These are phyloP conservation scores for Lepidium sativum DNA, from an alignment of 345 rosid genomes.

Conservation along the genomic window DNA sequence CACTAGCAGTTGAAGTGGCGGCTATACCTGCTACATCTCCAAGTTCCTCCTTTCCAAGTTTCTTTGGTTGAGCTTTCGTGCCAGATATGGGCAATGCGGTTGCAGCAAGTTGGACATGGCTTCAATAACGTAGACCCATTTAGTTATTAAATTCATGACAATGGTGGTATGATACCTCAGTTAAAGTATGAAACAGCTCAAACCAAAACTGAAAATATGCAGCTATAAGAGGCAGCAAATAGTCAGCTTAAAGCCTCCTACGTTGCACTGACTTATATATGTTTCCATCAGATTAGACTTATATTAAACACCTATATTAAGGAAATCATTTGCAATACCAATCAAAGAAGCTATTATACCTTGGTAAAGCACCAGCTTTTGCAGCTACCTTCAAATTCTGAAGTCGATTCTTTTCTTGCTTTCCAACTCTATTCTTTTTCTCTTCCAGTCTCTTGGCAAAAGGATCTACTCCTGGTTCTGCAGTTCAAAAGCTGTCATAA, in stretches of 20 bases:
- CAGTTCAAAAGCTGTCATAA: conserved; percentile 8
- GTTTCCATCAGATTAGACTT: background rate
- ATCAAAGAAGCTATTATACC: conserved; percentile 33
- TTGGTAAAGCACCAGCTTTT: conserved; percentile 82
- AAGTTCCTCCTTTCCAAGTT: conserved; percentile 58
- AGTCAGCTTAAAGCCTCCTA: background rate
- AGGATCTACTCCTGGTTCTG: conserved; percentile 86
- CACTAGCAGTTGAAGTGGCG: conserved; percentile 83
- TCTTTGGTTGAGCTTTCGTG: conserved; percentile 52
- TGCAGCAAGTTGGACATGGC: conserved; percentile 89
- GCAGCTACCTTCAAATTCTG: conserved; percentile 72
- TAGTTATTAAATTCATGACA: background rate
- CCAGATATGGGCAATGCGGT: conserved; percentile 83
- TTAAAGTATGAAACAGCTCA: background rate
- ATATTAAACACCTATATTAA: background rate
- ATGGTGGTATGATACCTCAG: background rate
- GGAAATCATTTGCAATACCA: background rate
- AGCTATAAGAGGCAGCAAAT: background rate
- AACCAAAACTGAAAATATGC: background rate
- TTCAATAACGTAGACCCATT: conserved; percentile 25
- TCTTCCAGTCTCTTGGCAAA: conserved; percentile 72
- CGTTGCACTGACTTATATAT: background rate
- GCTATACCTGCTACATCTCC: conserved; percentile 87
- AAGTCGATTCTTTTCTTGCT: conserved; percentile 61
- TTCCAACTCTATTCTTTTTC: conserved; percentile 65